Base-by-base conservation (phyloP, 2,329 filamentous ascomycete genomes). In the Trichophyton rubrum region DNA sequence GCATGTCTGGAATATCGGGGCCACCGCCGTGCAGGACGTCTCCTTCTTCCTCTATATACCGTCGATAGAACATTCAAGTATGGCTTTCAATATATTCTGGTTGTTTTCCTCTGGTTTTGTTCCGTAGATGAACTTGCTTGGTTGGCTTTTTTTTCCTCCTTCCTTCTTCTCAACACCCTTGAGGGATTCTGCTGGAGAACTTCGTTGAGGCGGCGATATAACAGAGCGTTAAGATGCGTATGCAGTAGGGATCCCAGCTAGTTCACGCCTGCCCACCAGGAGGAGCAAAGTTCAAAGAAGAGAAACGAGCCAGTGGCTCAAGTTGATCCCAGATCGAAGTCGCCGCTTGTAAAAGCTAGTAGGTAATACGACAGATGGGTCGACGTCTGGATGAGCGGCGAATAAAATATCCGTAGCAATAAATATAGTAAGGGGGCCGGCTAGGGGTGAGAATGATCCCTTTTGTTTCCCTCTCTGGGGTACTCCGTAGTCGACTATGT, bases 11-110 rank as follows among this genome's bases (percentile, higher is more conserved):
- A 33, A 33, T 53, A 53, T 53, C 22, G 22, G 49, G 27, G 9
- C 49, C 49, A 53, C 49, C 13, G 27, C 49, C 49, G 49, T 27
- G 30, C 13, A 17, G 49, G 49, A 53, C 27, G 27, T 53, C 49
- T 13, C 49, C 49, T 53, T 53, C 49, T 53, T 53, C 49, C 49
- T 53, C 49, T 27, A 53, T 53, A 33, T 33, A 33, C 49, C 49
- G 49, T 53, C 49, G 49, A 53, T 53, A 53, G 22, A 53, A 53
- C 49, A 53, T 53, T 22, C 49, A 53, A 30, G 11, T 20, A 7
- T 47, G 1, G 20, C 43, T 20, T 22, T 47, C 9, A 20, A 47
- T 51, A 51, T n/a, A 4, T 17, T 30, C 22, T 33, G 8, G 27
- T 53, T n/a, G 11, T 33, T 53, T 22, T 33, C 15, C 13, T 11